These are phyloP conservation scores for Xylaria sp. DNA, from an alignment of 2,329 filamentous ascomycete genomes.

Conservation along the genomic window DNA sequence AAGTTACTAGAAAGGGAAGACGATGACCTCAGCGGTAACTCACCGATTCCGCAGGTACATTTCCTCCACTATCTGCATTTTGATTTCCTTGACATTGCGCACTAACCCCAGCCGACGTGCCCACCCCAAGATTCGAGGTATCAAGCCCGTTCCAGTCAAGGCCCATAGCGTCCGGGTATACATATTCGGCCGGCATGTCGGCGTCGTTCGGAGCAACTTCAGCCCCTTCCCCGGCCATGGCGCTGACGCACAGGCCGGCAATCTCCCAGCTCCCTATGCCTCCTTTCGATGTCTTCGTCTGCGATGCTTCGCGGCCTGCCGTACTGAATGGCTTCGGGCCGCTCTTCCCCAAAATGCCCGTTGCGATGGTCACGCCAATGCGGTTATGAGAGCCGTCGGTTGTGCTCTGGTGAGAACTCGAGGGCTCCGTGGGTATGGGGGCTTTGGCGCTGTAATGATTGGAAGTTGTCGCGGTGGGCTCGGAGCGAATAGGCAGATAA, in stretches of 20 bases:
- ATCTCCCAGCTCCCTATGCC: conserved; percentile 38
- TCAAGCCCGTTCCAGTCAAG: conserved; percentile 27
- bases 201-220: neutral
- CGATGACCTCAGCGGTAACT: too few species aligned
- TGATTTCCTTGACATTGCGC: neutral
- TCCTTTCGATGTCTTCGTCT: conserved; percentile 18
- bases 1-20: too few species aligned
- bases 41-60: neutral
- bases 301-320: conserved; percentile 26
- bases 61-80: neutral
- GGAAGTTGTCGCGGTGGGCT: conserved; percentile 3
- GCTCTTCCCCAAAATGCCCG: conserved; percentile 26
- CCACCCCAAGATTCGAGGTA: neutral
- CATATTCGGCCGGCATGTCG: conserved; percentile 14
- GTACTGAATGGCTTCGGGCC: conserved; percentile 36
- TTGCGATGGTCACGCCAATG: conserved; percentile 24
- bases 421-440: neutral
- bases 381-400: conserved; percentile 9
- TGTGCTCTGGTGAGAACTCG: neutral
- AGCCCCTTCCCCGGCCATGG: conserved; percentile 30
- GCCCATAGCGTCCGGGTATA: conserved; percentile 9
- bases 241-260: conserved; percentile 36
- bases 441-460: neutral
- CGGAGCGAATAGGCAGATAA: conserved; percentile 26
- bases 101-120: neutral